Evolutionary conservation across 2,329 filamentous ascomycete species (phyloP).

Genomic region (Colletotrichum cordylinicola): DNA sequence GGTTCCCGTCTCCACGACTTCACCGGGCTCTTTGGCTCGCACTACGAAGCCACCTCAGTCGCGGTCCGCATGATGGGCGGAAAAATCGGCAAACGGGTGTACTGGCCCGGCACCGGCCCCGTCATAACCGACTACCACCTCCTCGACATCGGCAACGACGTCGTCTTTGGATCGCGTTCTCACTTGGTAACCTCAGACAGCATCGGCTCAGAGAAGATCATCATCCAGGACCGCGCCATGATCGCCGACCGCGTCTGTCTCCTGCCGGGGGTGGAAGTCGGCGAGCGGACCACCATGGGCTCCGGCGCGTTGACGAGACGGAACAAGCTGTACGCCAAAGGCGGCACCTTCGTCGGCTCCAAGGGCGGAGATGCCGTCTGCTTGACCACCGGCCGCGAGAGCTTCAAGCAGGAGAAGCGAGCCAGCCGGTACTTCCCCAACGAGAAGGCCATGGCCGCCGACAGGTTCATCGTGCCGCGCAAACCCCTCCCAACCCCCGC

Average conservation of each 20-base stretch:
- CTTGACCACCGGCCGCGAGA: slow-evolving; percentile 28
- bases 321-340: slow-evolving; percentile 46
- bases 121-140: slow-evolving; percentile 59
- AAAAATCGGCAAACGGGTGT: slow-evolving; percentile 57
- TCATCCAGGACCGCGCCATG: slow-evolving; percentile 56
- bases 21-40: slow-evolving; percentile 56
- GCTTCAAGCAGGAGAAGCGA: slow-evolving; percentile 7
- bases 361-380: slow-evolving; percentile 56
- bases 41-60: slow-evolving; percentile 60
- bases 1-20: slow-evolving; percentile 49
- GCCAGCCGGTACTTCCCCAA: slow-evolving; percentile 17
- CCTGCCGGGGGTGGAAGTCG: slow-evolving; percentile 56
- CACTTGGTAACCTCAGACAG: slow-evolving; percentile 60
- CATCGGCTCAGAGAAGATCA: slow-evolving; percentile 50
- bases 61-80: slow-evolving; percentile 56
- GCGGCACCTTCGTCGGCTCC: slow-evolving; percentile 57
- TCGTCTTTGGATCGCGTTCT: slow-evolving; percentile 64
- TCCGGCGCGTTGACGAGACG: slow-evolving; percentile 57
- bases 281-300: slow-evolving; percentile 55
- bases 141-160: slow-evolving; percentile 60
- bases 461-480: background rate
- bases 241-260: slow-evolving; percentile 61
- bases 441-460: background rate
- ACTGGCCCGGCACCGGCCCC: slow-evolving; percentile 64
- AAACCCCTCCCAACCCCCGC: background rate